phyloP scores from a whole-genome alignment of 257 asterid species.

The Plantago ovata region DNA sequence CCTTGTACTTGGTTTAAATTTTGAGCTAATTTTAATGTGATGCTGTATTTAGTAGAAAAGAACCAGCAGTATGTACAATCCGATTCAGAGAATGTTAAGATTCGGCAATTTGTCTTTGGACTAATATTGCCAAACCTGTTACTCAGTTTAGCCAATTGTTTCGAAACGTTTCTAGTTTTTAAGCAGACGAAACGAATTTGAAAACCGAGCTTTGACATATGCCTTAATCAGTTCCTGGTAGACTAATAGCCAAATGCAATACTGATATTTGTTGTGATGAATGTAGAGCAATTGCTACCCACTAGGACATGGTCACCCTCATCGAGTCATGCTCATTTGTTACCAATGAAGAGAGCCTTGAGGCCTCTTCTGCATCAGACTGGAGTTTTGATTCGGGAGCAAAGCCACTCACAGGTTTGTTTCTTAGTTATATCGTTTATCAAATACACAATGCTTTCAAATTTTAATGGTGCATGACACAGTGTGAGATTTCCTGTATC shows the following conservation, averaged over 20 bases:
- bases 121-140: no score
- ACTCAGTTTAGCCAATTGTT: no score
- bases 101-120: no score
- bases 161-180: no score
- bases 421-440: constrained; percentile 6
- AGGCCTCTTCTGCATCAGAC: constrained; percentile 28
- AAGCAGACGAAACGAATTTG: no score
- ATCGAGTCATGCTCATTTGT: constrained; percentile 31
- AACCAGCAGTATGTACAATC: background rate
- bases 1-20: background rate
- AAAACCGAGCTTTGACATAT: background rate
- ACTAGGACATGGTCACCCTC: constrained; percentile 24
- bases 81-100: no score
- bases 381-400: constrained; percentile 27
- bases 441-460: background rate
- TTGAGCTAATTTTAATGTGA: background rate
- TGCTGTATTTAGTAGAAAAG: background rate
- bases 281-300: constrained; percentile 42
- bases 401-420: constrained; percentile 46
- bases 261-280: constrained; percentile 17
- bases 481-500: background rate
- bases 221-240: background rate
- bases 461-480: background rate
- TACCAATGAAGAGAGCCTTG: constrained; percentile 28
- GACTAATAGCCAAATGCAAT: constrained; percentile 3